phyloP scores from a whole-genome alignment of 2,329 filamentous ascomycete genomes.

The Cordyceps fumosorosea region DNA sequence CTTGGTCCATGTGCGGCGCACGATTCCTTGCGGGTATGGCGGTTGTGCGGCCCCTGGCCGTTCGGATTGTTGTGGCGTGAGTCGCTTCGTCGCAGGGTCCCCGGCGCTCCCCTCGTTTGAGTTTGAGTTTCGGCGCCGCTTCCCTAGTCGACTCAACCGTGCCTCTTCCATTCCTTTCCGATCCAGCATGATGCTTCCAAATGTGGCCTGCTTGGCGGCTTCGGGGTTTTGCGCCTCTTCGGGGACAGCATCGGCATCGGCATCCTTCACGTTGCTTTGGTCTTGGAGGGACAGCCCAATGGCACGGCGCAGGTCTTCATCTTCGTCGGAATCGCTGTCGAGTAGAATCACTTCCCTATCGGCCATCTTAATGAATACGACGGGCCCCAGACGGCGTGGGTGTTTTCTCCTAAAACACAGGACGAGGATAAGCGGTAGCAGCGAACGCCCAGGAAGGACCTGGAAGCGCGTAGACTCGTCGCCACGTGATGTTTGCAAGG shows the following conservation, averaged over 20 bases:
- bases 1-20: slow-evolving; percentile 76
- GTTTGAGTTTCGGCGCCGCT: slow-evolving; percentile 34
- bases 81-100: neutral
- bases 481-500: neutral
- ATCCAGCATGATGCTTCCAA: slow-evolving; percentile 53
- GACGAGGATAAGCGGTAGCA: neutral
- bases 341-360: slow-evolving; percentile 21
- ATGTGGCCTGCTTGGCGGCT: slow-evolving; percentile 5
- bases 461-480: neutral
- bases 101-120: slow-evolving; percentile 5
- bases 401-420: neutral
- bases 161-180: slow-evolving; percentile 82
- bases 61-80: neutral
- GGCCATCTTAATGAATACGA: slow-evolving; percentile 16
- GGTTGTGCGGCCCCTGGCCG: slow-evolving; percentile 14
- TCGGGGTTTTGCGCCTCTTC: neutral
- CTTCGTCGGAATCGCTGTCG: slow-evolving; percentile 38
- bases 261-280: slow-evolving; percentile 12
- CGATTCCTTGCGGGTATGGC: slow-evolving; percentile 50
- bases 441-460: neutral
- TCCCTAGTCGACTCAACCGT: slow-evolving; percentile 62
- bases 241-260: slow-evolving; percentile 2
- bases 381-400: neutral
- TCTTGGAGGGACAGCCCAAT: slow-evolving; percentile 51
- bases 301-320: slow-evolving; percentile 53